A percentile compares a stretch with the other conserved stretches of the same genome.
phyloP scores from a whole-genome alignment of 139 green algal genomes.

The Volvox reticuliferus region DNA sequence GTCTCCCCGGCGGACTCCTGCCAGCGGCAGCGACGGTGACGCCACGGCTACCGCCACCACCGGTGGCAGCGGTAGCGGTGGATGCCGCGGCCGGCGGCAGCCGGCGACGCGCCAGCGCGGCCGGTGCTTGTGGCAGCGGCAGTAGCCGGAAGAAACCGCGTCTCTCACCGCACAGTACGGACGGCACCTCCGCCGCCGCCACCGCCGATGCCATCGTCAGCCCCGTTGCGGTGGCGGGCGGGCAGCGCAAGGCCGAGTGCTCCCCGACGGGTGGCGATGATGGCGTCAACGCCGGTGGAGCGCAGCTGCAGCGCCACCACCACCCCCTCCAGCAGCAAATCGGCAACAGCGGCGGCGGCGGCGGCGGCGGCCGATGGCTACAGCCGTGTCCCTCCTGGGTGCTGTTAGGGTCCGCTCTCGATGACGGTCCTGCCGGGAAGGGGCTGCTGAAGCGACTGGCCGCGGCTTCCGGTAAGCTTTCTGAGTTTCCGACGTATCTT shows the following conservation, averaged over 20 bases:
- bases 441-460: conserved; percentile 23
- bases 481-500: no score
- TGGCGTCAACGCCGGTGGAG: neutral
- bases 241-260: neutral
- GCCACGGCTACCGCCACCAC: neutral
- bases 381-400: neutral
- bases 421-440: conserved; percentile 25
- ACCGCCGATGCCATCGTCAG: neutral
- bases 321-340: neutral
- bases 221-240: neutral
- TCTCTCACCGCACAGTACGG: neutral
- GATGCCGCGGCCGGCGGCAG: neutral
- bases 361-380: neutral
- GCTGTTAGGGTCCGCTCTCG: conserved; percentile 22
- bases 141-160: conserved; percentile 22
- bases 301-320: no score
- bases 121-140: neutral
- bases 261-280: neutral
- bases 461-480: conserved; percentile 8
- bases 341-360: neutral
- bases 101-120: neutral
- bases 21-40: no score
- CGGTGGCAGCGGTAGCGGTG: neutral
- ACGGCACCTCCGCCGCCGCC: neutral
- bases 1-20: neutral